Base-by-base conservation (phyloP, 305 asterid genomes). In the Fraxinus velutina region DNA sequence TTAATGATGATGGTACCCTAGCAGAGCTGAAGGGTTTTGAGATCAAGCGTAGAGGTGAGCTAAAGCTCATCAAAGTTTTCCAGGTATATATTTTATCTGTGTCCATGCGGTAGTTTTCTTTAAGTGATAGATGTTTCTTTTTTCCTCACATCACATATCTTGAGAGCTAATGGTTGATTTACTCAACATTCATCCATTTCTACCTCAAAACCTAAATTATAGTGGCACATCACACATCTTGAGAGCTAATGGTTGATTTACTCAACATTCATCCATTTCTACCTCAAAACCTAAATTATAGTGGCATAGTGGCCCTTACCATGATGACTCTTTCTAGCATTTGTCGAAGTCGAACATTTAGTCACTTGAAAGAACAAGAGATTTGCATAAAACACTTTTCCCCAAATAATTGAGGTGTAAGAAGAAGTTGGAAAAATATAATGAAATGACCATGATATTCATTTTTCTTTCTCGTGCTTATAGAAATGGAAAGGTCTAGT, bases 21-120 rank as follows among this genome's bases (percentile, higher is more conserved):
- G 99, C 99, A 24, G 99, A 96, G 90, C 92, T 96, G 79, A 96
- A 96, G 89, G 99, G 99, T 86, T 96, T 96, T 89, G 99, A 96
- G 90, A 96, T 96, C 88, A 96, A 96, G 89, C 97, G 99, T 64
- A 94, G 99, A 88, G 99, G 99, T 82, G 99, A 96, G 90, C 98
- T 96, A 80, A 96, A 96, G 97, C 99, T 96, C 93, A 96, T 96
- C 88, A 96, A 96, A 94, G 98, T 96, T 83, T 96, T 96, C 90
- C 99, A 96, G 98, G 99, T 94, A 91, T 77, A 73, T 77, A 70
- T 84, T 80, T 75, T 22, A 60, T 32, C 34, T 72, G 52, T 71
- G 39, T 50, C 82, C 80, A 73, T 77, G 75, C 62, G 71, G 12
- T 74, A 80, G 66, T 64, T 76, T 57, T 55, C 75, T 73, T 60